Evolutionary conservation across 1,284 basidiomycete species (phyloP).

Genomic region (Moesziomyces aphidis): DNA sequence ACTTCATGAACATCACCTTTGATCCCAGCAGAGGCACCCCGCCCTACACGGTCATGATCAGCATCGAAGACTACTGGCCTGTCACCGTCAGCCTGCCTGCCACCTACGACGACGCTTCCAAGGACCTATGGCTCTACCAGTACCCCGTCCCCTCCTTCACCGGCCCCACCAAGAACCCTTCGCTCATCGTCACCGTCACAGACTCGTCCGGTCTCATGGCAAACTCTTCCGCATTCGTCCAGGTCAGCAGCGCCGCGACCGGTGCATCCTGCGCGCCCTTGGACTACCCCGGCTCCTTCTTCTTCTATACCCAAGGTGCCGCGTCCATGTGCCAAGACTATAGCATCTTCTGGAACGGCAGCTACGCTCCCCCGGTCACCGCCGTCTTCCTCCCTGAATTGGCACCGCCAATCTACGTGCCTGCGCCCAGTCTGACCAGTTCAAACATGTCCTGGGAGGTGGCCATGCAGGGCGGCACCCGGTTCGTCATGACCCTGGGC

Average conservation of each 20-base stretch:
- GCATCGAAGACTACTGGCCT: constrained; percentile 48
- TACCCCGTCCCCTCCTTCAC: constrained; percentile 37
- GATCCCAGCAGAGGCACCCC: constrained; percentile 47
- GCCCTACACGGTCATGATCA: constrained; percentile 56
- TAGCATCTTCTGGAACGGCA: constrained; percentile 39
- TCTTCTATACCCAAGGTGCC: constrained; percentile 32
- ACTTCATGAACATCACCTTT: constrained; percentile 57
- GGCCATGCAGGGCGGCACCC: constrained; percentile 37
- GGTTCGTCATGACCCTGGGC: constrained; percentile 44
- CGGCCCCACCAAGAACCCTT: constrained; percentile 35
- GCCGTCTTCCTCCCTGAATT: constrained; percentile 44
- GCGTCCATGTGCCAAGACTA: constrained; percentile 39
- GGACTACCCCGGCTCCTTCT: constrained; percentile 22
- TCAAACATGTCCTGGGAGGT: constrained; percentile 32
- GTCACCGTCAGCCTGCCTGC: constrained; percentile 35
- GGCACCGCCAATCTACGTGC: constrained; percentile 43
- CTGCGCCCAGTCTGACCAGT: constrained; percentile 1
- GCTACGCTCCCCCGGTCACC: constrained; percentile 24
- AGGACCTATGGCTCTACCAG: constrained; percentile 52
- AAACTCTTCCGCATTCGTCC: constrained; percentile 50
- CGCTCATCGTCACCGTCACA: constrained; percentile 49
- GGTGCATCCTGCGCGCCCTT: constrained; percentile 27
- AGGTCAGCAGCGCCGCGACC: constrained; percentile 10
- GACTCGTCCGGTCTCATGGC: constrained; percentile 52
- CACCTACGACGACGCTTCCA: constrained; percentile 45